These are phyloP conservation scores for Trichoderma sp. DNA, from an alignment of 2,329 filamentous ascomycete species.

Conservation along the genomic window DNA sequence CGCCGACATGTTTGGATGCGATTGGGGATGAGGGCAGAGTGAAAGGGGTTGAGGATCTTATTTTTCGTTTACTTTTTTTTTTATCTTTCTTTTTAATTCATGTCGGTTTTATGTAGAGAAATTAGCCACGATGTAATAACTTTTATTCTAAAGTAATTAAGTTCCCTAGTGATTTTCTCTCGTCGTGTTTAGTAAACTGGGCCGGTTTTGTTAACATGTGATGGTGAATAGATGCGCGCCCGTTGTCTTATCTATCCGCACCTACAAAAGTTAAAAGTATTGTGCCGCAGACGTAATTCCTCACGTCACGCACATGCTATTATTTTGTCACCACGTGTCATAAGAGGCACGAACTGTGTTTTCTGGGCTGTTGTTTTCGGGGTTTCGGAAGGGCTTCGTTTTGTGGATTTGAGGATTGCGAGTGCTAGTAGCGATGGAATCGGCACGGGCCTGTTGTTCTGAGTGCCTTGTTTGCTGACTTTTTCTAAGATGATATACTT, in stretches of 20 bases:
- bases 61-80: not conserved
- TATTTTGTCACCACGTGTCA: not conserved
- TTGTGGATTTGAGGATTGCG: not conserved
- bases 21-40: not conserved
- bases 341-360: not conserved
- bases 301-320: not conserved
- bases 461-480: too few relatives aligned
- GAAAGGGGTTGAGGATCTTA: not conserved
- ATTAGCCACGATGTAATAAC: not conserved
- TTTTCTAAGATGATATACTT: too few relatives aligned
- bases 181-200: too few relatives aligned
- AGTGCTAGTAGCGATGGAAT: not conserved
- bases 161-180: not conserved
- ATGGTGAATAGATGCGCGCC: not conserved
- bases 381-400: not conserved
- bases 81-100: not conserved
- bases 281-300: constrained; percentile 15
- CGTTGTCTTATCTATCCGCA: not conserved
- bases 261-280: not conserved
- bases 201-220: too few relatives aligned
- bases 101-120: not conserved
- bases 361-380: not conserved
- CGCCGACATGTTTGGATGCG: constrained; percentile 5
- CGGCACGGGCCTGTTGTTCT: not conserved
- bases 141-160: not conserved